Conservation (phyloP, 148 eudicot genomes). For the Chenopodium quinoa region DNA sequence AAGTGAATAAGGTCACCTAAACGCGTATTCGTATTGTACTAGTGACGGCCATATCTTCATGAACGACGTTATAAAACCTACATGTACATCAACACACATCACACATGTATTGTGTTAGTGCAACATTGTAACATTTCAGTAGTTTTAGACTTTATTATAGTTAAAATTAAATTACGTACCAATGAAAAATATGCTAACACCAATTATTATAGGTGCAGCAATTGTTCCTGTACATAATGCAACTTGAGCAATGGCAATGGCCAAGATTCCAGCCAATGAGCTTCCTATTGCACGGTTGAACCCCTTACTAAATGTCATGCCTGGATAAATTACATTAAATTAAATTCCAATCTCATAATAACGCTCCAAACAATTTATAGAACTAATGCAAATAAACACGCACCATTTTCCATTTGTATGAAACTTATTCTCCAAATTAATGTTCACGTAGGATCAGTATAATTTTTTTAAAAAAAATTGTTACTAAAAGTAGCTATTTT, state of each 20-base stretch:
- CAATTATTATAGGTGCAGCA: slow-evolving; percentile 50
- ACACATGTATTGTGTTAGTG: neutral
- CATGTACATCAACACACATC: slow-evolving; percentile 19
- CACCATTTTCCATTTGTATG: too few relatives aligned
- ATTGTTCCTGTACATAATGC: slow-evolving; percentile 21
- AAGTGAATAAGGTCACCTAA: slow-evolving; percentile 60
- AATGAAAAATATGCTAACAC: slow-evolving; percentile 47
- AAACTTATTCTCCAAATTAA: too few relatives aligned
- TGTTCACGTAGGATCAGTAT: too few relatives aligned
- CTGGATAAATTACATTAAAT: slow-evolving; percentile 12
- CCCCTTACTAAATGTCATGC: slow-evolving; percentile 57
- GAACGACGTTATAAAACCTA: slow-evolving; percentile 56
- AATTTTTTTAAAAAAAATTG: too few relatives aligned
- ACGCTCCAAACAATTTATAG: too few relatives aligned
- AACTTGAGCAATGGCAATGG: slow-evolving; percentile 46
- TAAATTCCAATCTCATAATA: too few relatives aligned
- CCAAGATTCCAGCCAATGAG: slow-evolving; percentile 52
- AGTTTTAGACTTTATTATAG: too few relatives aligned
- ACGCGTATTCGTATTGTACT: slow-evolving; percentile 57
- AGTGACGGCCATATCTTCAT: slow-evolving; percentile 63
- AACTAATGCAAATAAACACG: too few relatives aligned
- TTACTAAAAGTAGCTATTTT: too few relatives aligned
- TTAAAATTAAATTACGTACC: slow-evolving; percentile 30
- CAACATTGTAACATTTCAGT: too few relatives aligned
- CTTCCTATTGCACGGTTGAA: slow-evolving; percentile 70